Evolutionary conservation across 1,284 basidiomycete species (phyloP).

Genomic region (Rhizoctonia solani): DNA sequence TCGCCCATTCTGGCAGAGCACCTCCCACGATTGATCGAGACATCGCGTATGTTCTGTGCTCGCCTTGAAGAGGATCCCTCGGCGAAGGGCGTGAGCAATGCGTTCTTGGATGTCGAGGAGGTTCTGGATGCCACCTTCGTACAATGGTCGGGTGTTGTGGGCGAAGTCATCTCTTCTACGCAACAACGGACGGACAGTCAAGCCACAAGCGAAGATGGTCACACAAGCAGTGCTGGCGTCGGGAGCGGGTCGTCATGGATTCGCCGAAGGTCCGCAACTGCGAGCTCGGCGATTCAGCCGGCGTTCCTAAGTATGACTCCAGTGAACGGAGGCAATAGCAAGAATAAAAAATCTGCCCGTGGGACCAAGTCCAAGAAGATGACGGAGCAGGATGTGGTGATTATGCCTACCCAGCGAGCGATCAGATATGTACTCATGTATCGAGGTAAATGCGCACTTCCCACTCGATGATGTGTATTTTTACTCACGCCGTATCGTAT

Average conservation of each 20-base stretch:
- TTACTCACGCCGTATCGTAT: not conserved
- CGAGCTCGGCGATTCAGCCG: not conserved
- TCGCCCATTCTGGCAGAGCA: conserved; percentile 56
- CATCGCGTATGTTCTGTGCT: conserved; percentile 54
- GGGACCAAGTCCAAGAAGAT: conserved; percentile 24
- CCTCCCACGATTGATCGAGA: conserved; percentile 54
- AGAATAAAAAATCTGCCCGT: conserved; percentile 7
- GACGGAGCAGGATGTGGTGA: conserved; percentile 61
- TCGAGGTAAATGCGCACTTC: conserved; percentile 53
- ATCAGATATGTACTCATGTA: conserved; percentile 71
- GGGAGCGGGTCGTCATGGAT: conserved; percentile 30
- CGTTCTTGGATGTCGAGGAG: conserved; percentile 60
- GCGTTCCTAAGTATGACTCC: conserved; percentile 15
- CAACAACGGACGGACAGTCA: conserved; percentile 9
- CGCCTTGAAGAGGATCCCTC: conserved; percentile 62
- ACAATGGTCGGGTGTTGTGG: conserved; percentile 65
- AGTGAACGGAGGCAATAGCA: not conserved
- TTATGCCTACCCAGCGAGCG: conserved; percentile 68
- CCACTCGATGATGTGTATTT: conserved; percentile 26
- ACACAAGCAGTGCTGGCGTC: conserved; percentile 36
- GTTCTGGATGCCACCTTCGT: conserved; percentile 61
- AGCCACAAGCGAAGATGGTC: conserved; percentile 31
- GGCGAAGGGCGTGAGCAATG: conserved; percentile 60
- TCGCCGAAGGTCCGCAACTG: conserved; percentile 18
- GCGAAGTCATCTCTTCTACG: conserved; percentile 54